Evolutionary conservation across 202 grass and related monocot species (phyloP).

Genomic region (Schoenoplectus tabernaemontani): DNA sequence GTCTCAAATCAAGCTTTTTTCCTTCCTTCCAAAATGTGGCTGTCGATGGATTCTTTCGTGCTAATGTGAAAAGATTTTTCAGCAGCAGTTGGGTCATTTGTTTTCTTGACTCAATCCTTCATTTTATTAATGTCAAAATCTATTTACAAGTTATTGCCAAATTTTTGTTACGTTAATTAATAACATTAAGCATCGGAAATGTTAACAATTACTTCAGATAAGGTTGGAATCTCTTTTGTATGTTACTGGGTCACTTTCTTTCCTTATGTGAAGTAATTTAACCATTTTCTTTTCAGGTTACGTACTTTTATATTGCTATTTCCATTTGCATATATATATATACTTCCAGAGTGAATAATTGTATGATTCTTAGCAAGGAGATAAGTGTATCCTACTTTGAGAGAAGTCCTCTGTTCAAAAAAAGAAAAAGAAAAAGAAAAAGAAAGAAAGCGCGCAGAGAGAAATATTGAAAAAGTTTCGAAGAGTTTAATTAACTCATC

Average conservation of each 20-base stretch:
- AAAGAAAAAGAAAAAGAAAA: background rate
- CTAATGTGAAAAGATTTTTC: background rate
- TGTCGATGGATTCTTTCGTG: background rate
- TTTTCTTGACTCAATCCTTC: background rate
- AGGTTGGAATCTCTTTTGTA: background rate
- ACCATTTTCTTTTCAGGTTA: background rate
- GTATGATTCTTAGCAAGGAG: background rate
- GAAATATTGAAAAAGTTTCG: background rate
- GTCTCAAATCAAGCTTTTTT: slow-evolving; percentile 5
- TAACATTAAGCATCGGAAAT: background rate
- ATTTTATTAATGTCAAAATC: background rate
- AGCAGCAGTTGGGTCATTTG: background rate
- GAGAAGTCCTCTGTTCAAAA: background rate
- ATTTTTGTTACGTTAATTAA: background rate
- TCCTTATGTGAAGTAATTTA: background rate
- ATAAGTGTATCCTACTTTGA: background rate
- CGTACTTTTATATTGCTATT: background rate
- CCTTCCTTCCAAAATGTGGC: background rate
- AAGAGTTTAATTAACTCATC: slow-evolving; percentile 18
- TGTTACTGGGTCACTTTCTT: background rate
- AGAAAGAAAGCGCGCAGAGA: background rate
- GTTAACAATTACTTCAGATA: background rate
- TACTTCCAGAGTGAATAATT: slow-evolving; percentile 15
- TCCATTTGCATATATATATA: background rate
- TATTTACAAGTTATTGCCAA: background rate